Percentiles rank a stretch among this genome's conserved stretches.
phyloP scores from a whole-genome alignment of 495 filamentous ascomycete genomes.

The Penicillium pulvis region DNA sequence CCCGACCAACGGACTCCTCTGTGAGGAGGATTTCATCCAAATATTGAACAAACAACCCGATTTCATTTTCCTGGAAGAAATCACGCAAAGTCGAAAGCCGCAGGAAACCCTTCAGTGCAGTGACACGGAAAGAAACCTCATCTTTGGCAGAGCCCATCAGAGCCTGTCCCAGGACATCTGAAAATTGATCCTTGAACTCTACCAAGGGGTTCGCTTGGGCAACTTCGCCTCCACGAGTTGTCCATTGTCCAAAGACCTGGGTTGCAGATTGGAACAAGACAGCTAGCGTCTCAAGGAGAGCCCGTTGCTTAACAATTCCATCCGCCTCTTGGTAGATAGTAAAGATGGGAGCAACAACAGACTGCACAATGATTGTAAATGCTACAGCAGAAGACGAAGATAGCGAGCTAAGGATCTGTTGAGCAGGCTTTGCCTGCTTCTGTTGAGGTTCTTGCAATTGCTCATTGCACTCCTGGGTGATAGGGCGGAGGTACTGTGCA shows the following conservation, averaged over 20 bases:
- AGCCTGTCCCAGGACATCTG: slow-evolving; percentile 61
- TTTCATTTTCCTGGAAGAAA: slow-evolving; percentile 64
- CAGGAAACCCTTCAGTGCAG: slow-evolving; percentile 61
- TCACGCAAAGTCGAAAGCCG: slow-evolving; percentile 56
- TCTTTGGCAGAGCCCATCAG: slow-evolving; percentile 62
- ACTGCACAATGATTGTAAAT: slow-evolving; percentile 56
- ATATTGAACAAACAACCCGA: slow-evolving; percentile 64
- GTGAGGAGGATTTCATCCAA: slow-evolving; percentile 66
- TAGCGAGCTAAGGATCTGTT: slow-evolving; percentile 61
- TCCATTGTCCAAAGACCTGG: slow-evolving; percentile 60
- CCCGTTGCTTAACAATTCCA: slow-evolving; percentile 66
- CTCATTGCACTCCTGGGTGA: slow-evolving; percentile 71
- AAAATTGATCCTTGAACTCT: slow-evolving; percentile 62
- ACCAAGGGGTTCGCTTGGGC: slow-evolving; percentile 52
- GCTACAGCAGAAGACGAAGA: slow-evolving; percentile 57
- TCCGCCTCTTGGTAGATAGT: slow-evolving; percentile 66
- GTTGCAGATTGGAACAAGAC: slow-evolving; percentile 60
- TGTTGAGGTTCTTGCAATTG: slow-evolving; percentile 75
- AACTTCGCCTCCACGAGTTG: slow-evolving; percentile 38
- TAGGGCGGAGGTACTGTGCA: slow-evolving; percentile 61
- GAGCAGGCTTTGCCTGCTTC: slow-evolving; percentile 71
- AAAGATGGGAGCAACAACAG: slow-evolving; percentile 60
- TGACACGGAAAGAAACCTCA: slow-evolving; percentile 65
- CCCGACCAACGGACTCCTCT: slow-evolving; percentile 56
- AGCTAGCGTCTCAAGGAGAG: slow-evolving; percentile 64